Conservation (phyloP, 192 early-diverging fungal species). For the Mortierella hygrophila region DNA sequence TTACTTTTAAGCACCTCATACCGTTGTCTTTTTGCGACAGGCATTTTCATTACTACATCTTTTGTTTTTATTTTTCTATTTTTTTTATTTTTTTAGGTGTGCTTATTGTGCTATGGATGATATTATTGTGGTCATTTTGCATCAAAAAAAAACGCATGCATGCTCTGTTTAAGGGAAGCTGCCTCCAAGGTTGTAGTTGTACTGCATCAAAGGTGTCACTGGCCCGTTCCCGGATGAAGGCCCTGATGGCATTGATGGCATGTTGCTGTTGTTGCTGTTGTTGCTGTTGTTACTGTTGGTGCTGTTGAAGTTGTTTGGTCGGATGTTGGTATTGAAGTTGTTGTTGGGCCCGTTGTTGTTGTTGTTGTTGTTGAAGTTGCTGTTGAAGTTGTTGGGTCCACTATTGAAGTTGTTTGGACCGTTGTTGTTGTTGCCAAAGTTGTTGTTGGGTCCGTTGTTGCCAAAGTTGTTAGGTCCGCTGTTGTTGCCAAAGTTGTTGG, state of each 20-base stretch:
- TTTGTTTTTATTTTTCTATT: conserved; percentile 7
- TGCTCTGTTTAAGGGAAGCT: conserved; percentile 33
- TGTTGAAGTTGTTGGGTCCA: conserved; percentile 9
- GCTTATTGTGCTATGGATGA: background rate
- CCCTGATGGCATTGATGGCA: background rate
- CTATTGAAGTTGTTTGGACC: conserved; percentile 4
- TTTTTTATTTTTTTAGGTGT: background rate
- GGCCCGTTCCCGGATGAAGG: conserved; percentile 15
- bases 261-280: conserved; percentile 9
- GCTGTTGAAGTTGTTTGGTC: conserved; percentile 9
- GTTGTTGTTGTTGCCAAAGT: conserved; percentile 21
- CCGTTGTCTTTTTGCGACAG: too few relatives aligned
- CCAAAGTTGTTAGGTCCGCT: conserved; percentile 17
- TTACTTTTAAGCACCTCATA: too few relatives aligned
- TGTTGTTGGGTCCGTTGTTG: conserved; percentile 26
- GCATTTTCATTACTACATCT: background rate
- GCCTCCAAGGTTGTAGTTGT: conserved; percentile 36
- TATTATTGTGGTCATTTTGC: too few relatives aligned
- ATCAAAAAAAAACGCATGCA: too few relatives aligned
- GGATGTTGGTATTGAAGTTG: conserved; percentile 9
- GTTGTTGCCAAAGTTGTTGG: conserved; percentile 16
- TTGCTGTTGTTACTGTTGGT: background rate
- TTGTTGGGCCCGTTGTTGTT: background rate
- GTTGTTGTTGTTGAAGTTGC: conserved; percentile 3
- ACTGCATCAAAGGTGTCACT: conserved; percentile 46